Evolutionary conservation across 768 basidiomycete genomes (phyloP).

Genomic region (Boletus rubropictus): DNA sequence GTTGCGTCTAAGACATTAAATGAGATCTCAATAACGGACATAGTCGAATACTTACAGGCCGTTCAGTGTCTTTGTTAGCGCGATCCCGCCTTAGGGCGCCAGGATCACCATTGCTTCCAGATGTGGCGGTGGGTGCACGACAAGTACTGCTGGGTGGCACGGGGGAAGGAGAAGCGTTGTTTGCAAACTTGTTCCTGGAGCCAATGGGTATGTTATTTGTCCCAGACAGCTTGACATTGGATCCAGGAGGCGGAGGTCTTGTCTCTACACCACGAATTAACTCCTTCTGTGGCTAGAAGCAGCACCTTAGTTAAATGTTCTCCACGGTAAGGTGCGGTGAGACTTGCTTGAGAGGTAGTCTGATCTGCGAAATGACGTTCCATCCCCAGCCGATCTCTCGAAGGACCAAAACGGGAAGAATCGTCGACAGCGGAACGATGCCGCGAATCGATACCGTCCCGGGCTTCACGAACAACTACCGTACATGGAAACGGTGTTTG

Average conservation of each 20-base stretch:
- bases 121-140: not conserved
- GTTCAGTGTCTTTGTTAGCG: conserved; percentile 18
- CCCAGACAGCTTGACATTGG: conserved; percentile 26
- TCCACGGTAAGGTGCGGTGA: not conserved
- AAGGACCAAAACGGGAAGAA: conserved; percentile 11
- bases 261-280: conserved; percentile 9
- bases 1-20: conserved; percentile 10
- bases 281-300: conserved; percentile 17
- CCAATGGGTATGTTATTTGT: conserved; percentile 32
- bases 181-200: conserved; percentile 21
- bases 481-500: not conserved
- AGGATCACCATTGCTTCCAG: conserved; percentile 21
- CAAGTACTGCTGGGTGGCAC: not conserved
- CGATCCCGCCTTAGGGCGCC: conserved; percentile 15
- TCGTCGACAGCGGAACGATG: conserved; percentile 16
- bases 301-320: not conserved
- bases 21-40: conserved; percentile 4
- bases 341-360: conserved; percentile 14
- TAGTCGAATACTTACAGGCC: conserved; percentile 14
- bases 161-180: not conserved
- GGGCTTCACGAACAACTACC: conserved; percentile 16
- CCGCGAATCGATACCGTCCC: conserved; percentile 16
- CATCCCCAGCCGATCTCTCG: conserved; percentile 14
- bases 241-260: conserved; percentile 10
- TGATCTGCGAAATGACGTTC: conserved; percentile 22